A percentile compares a stretch with the other conserved stretches of the same genome.
phyloP scores from a whole-genome alignment of 176 grass and related monocot species.

The Typha latifolia region DNA sequence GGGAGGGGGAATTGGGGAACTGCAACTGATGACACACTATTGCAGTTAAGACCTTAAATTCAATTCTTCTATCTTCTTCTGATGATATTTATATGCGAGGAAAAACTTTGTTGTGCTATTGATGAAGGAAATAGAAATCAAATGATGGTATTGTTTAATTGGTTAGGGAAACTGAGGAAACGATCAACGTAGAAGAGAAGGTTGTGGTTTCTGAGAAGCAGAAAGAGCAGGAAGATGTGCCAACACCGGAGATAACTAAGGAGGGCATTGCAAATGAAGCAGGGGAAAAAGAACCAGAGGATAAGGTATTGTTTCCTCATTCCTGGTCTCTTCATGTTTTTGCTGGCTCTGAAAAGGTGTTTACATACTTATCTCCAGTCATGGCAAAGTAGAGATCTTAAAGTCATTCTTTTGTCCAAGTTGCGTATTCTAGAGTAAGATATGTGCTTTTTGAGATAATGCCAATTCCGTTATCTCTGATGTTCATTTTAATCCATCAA shows the following conservation, averaged over 20 bases:
- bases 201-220: conserved; percentile 16
- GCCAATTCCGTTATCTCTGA: no score
- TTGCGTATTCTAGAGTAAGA: no score
- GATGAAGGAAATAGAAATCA: background rate
- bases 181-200: conserved; percentile 22
- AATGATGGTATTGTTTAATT: conserved; percentile 1
- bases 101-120: background rate
- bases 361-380: background rate
- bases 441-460: no score
- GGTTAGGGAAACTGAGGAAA: conserved; percentile 30
- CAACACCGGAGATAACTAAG: conserved; percentile 26
- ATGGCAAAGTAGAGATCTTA: background rate
- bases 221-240: conserved; percentile 11
- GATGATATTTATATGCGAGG: background rate
- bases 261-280: conserved; percentile 22
- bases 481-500: no score
- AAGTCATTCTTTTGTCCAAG: no score
- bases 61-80: background rate
- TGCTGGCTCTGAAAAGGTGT: background rate
- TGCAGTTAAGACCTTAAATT: conserved; percentile 23
- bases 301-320: conserved; percentile 23
- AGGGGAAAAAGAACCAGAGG: conserved; percentile 35
- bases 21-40: conserved; percentile 35
- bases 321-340: background rate
- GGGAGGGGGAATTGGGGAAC: conserved; percentile 73